Evolutionary conservation across 345 rosid genomes (phyloP), one percentile per base, ranked within the genome.

Genomic region (Barbarea vulgaris): DNA sequence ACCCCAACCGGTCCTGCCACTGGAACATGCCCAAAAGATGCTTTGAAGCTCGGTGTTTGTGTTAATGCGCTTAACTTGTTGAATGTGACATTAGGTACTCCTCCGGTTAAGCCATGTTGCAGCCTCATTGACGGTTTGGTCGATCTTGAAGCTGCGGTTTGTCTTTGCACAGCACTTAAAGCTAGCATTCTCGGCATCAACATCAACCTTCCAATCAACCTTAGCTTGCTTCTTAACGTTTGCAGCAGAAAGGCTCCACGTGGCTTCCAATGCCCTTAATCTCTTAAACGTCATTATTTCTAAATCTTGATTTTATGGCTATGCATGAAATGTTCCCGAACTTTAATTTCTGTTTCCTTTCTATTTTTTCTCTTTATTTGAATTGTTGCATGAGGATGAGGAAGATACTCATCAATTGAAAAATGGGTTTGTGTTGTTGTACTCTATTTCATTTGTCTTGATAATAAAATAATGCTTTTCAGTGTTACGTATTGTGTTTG

Each of bases 81-180:
- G 21, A 84, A 84, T 62, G 28, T 77, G n/a, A 76, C 77, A 14
- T 13, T 81, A 44, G 87, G 81, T 37, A 22, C 28, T 8, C 87
- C 89, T 18, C 86, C 89, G 2, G 80, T 70, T 34, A 22, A 51
- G 25, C 76, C 83, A 0, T 84, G 89, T 64, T 87, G 89, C 27
- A 13, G 83, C 25, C 79, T 82, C 31, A 60, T 87, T 24, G 25
- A 65, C 5, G 83, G 82, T 17, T 80, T 87, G 54, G 82, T 18
- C 1, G 91, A 77, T 48, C 76, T 85, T 42, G 89, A 87, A 60
- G 87, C 84, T n/a, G 85, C 87, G 1, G 72, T 81, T 41, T 85
- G 89, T 84, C 89, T 87, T 57, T 87, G 87, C 77, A 82, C 86
- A 17, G 84, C 82, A n/a, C 50, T 86, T 47, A 83, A 42, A 74